phyloP scores from a whole-genome alignment of 371 early-diverging fungal genomes.

The Actinomortierella ambigua region DNA sequence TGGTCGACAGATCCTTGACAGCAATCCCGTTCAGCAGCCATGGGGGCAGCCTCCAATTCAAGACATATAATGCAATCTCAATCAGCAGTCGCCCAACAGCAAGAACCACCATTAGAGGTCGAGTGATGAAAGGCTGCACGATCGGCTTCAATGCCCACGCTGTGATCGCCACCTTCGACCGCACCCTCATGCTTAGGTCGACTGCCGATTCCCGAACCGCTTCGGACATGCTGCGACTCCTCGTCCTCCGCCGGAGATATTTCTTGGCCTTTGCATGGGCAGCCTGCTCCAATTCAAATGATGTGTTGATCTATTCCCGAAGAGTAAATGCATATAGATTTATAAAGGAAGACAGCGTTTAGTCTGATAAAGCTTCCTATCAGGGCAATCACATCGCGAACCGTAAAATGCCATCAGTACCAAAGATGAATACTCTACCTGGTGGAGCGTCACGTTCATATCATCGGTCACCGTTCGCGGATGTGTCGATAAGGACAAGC shows the following conservation, averaged over 20 bases:
- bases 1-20: constrained; percentile 66
- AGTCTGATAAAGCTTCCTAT: not conserved
- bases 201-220: constrained; percentile 47
- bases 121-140: constrained; percentile 44
- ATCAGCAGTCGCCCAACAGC: constrained; percentile 53
- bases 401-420: too few species aligned
- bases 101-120: constrained; percentile 47
- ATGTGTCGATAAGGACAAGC: constrained; percentile 23
- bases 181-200: constrained; percentile 38
- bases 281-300: constrained; percentile 46
- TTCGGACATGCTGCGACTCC: constrained; percentile 47
- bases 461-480: constrained; percentile 41
- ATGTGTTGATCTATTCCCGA: constrained; percentile 45
- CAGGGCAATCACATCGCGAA: too few species aligned
- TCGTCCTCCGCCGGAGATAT: constrained; percentile 30
- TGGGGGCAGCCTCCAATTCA: constrained; percentile 59
- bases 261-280: constrained; percentile 38
- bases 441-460: constrained; percentile 46
- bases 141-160: constrained; percentile 43
- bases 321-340: too few species aligned
- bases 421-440: constrained; percentile 18
- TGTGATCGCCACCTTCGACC: constrained; percentile 29
- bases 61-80: constrained; percentile 55
- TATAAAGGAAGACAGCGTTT: not conserved
- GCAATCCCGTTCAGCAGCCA: constrained; percentile 64